Percentiles rank a stretch among this genome's conserved stretches.
Evolutionary conservation across 164 flowering plant genomes (phyloP).

Genomic region (Aristolochia californica): DNA sequence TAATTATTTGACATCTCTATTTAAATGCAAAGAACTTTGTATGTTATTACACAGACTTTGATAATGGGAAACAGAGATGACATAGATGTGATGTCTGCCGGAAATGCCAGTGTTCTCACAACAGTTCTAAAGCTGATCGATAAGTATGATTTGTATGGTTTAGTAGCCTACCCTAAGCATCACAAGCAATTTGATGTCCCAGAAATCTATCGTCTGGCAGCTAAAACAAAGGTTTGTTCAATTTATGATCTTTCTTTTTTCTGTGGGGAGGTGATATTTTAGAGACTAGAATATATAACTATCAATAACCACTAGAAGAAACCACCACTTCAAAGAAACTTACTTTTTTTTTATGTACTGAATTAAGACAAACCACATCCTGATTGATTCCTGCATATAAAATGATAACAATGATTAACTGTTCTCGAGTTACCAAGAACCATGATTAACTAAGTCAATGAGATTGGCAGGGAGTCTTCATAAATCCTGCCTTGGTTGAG

Average conservation of each 20-base stretch:
- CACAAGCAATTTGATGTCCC: constrained; percentile 93
- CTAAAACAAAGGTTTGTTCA: constrained; percentile 56
- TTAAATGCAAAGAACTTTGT: no score
- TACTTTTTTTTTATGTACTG: no score
- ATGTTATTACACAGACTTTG: constrained; percentile 43
- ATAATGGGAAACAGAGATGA: constrained; percentile 97
- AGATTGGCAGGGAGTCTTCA: constrained; percentile 80
- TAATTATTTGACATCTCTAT: no score
- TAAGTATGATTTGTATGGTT: constrained; percentile 89
- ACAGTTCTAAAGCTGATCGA: constrained; percentile 81
- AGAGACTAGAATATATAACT: no score
- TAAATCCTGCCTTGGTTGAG: constrained; percentile 92
- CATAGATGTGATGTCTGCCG: constrained; percentile 78
- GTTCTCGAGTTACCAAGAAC: no score
- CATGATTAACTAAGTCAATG: constrained; percentile 1
- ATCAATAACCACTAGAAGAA: no score
- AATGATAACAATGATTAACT: no score
- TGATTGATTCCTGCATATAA: no score
- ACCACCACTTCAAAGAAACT: no score
- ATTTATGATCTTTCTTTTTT: background rate
- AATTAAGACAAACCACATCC: no score
- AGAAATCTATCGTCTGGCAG: constrained; percentile 88
- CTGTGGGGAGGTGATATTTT: no score
- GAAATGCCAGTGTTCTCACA: constrained; percentile 69
- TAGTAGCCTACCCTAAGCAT: constrained; percentile 93